Base-by-base conservation (phyloP, 257 asterid species). In the Scutellaria barbata region DNA sequence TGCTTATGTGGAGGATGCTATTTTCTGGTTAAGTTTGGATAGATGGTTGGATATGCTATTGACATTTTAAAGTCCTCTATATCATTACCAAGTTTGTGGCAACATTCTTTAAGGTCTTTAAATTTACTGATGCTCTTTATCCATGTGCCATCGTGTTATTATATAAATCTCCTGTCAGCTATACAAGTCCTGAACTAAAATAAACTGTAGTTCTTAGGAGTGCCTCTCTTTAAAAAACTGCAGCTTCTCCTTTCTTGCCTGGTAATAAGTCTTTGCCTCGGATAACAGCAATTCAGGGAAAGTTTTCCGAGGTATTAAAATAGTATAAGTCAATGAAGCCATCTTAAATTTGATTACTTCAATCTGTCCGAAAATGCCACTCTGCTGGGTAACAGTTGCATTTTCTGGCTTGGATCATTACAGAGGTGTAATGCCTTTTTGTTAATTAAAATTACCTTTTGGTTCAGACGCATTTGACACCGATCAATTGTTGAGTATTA, bases 391-490 rank as follows among this genome's bases (percentile, higher is more conserved):
- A 30, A 56, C 74, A 48, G 55, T 45, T 61, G 66, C 72, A 62
- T 64, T 68, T 79, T 41, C 9, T 10, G 72, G 72, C 62, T 66
- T 77, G 69, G 76, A 60, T 67, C 70, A 41, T 35, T 37, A 14
- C 48, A 8, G 13, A 45, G 48, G 11, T 65, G 43, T 59, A 56
- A 17, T 66, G 66, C 63, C 69, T 53, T 16, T 10, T 42, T 60
- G 39, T 66, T 75, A 35, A 48, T 42, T 51, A 13, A 13, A 30
- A 39, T 71, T 78, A 66, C 22, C 55, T 63, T 55, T 68, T 60
- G 73, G 52, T 75, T 57, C 88, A 95, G 98, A 95, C 55, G 99
- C 99, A 58, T 95, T 92, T 65, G 86, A 88, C 84, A 89, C 94
- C 0, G 95, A 88, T 61, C 82, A 92, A 56, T 82, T 95, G 70